Base-by-base conservation (phyloP, 306 rosid species). In the Lotus japonicus region DNA sequence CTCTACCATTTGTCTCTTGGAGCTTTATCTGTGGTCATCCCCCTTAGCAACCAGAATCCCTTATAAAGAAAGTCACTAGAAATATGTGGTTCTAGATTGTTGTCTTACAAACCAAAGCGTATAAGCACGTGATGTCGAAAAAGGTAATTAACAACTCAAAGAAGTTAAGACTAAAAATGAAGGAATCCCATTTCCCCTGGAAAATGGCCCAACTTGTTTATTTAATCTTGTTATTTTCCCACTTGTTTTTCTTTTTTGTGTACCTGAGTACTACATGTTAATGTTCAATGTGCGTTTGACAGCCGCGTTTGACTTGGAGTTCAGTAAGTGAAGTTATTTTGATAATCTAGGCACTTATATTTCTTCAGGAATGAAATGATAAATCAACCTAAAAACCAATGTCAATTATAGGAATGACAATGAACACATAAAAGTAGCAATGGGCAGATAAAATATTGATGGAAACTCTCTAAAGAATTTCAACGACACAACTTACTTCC, bases 31-130 rank as follows among this genome's bases (percentile, higher is more conserved):
- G 85, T 63, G 76, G 88, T 74, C 89, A 85, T 53, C 84, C 84
- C 85, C 75, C 46, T 77, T 72, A 81, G 88, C 76, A 89, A 78
- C 84, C 87, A 87, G 81, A 92, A 86, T 78, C 90, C 87, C 81
- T 81, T 83, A 31, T 28, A 35, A 64, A 35, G 72, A 89, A 83
- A 89, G 81, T 36, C 86, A 83, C 84, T 85, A 77, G 67, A 64
- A 64, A 76, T 66, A 28, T 16, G 73, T 64, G 73, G 51, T 36
- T 49, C 51, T 51, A 64, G 70, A 39, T 12, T 57, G 56, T 49
- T 13, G 13, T 45, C 42, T 42, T 46, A 13, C 9, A 11, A 59
- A 13, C 39, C 14, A 56, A 17, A 52, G 68, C 28, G 61, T 42
- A 61, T 23, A 36, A 26, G 7, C 58, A 53, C 51, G 4, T 60